phyloP scores from a whole-genome alignment of 306 rosid species.

The Oxytropis ochrocephala region DNA sequence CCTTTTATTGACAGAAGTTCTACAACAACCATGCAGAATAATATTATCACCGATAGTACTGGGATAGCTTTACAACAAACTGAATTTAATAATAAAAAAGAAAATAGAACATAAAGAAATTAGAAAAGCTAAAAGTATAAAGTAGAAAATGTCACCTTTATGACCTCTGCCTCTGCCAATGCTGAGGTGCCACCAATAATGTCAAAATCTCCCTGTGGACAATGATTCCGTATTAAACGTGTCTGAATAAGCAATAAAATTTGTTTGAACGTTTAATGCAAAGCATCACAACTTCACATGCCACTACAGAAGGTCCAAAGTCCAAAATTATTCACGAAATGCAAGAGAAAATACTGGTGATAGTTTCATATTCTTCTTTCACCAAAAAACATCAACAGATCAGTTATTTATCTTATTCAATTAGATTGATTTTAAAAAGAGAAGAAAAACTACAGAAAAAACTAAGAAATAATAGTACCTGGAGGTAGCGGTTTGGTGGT shows the following conservation, averaged over 20 bases:
- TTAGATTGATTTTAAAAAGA: not conserved
- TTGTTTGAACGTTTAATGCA: conserved; percentile 4
- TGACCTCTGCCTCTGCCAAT: conserved; percentile 84
- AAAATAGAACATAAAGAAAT: conserved; percentile 4
- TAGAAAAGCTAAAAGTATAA: conserved; percentile 5
- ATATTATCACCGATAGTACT: not conserved
- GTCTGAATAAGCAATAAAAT: not conserved
- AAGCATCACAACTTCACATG: conserved; percentile 4
- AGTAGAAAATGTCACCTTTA: conserved; percentile 55
- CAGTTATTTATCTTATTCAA: not conserved
- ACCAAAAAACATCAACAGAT: not conserved
- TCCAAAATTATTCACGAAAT: conserved; percentile 13
- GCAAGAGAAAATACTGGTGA: not conserved
- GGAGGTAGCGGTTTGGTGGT: conserved; percentile 87
- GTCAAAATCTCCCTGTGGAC: conserved; percentile 87
- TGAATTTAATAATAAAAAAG: not conserved
- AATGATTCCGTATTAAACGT: conserved; percentile 15
- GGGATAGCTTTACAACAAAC: conserved; percentile 1
- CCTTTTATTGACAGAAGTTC: conserved; percentile 3
- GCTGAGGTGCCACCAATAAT: conserved; percentile 82
- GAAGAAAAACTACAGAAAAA: not conserved
- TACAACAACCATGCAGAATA: not conserved
- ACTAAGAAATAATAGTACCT: conserved; percentile 41
- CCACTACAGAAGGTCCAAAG: conserved; percentile 1
- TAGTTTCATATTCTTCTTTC: conserved; percentile 10